Conservation (phyloP, 306 rosid species). For the Nissolia schottii region DNA sequence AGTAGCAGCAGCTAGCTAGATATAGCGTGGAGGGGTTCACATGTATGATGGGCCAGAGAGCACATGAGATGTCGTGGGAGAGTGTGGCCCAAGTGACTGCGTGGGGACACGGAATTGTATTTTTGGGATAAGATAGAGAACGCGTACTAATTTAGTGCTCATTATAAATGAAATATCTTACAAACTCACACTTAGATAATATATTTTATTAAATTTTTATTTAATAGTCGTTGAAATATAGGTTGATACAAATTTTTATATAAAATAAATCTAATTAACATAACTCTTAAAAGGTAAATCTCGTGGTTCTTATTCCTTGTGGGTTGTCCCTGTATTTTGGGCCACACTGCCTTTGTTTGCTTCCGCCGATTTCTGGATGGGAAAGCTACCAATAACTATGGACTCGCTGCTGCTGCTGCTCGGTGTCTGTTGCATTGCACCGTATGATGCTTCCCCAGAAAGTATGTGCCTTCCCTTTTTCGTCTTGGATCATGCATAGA, state of each 20-base stretch:
- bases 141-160: too few relatives aligned
- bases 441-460: not conserved
- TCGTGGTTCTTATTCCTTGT: slow-evolving; percentile 16
- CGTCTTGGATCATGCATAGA: slow-evolving; percentile 1
- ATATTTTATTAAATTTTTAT: too few relatives aligned
- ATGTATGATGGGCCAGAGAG: slow-evolving; percentile 34
- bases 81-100: not conserved
- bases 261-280: too few relatives aligned
- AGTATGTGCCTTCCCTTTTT: not conserved
- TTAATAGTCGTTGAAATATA: too few relatives aligned
- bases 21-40: slow-evolving; percentile 34
- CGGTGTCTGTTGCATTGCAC: not conserved
- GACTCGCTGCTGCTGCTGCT: not conserved
- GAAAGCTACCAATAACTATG: slow-evolving; percentile 8
- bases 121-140: not conserved
- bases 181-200: too few relatives aligned
- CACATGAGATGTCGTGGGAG: slow-evolving; percentile 44
- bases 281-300: too few relatives aligned
- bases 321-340: not conserved
- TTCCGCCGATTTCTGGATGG: not conserved
- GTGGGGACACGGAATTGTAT: slow-evolving; percentile 21
- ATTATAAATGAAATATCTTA: too few relatives aligned
- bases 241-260: too few relatives aligned
- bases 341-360: not conserved
- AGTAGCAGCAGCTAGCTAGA: not conserved